phyloP scores from a whole-genome alignment of 495 filamentous ascomycete species.

The Parathielavia hyrcaniae region DNA sequence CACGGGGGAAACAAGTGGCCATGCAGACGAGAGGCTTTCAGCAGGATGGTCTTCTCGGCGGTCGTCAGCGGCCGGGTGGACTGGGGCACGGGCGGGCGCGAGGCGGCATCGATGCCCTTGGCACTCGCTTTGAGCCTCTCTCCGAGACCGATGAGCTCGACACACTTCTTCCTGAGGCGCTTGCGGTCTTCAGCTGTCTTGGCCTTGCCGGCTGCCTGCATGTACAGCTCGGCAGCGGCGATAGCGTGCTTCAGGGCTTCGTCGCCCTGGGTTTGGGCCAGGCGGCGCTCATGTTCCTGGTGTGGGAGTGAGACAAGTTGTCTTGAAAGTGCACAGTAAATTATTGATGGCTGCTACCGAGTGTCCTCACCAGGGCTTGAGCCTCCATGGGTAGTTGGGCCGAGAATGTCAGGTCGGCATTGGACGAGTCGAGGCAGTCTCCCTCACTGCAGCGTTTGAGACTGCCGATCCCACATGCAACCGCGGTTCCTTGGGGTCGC shows the following conservation, averaged over 20 bases:
- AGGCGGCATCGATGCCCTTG: slow-evolving; percentile 20
- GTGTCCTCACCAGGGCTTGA: slow-evolving; percentile 19
- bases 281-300: slow-evolving; percentile 56
- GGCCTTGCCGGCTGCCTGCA: slow-evolving; percentile 60
- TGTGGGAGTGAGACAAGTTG: slow-evolving; percentile 21
- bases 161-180: slow-evolving; percentile 57
- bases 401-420: not conserved
- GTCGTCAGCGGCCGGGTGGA: slow-evolving; percentile 60
- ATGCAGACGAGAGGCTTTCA: slow-evolving; percentile 71
- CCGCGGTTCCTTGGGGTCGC: too few relatives aligned
- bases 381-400: slow-evolving; percentile 24
- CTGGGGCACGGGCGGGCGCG: slow-evolving; percentile 40
- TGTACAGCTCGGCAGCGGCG: slow-evolving; percentile 66
- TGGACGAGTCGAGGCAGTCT: not conserved
- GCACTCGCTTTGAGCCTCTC: slow-evolving; percentile 61
- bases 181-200: slow-evolving; percentile 49
- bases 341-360: not conserved
- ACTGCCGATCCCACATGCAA: not conserved
- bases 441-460: not conserved
- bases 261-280: slow-evolving; percentile 51
- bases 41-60: slow-evolving; percentile 70
- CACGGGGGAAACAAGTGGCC: slow-evolving; percentile 78
- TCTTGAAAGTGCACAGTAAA: slow-evolving; percentile 9
- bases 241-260: slow-evolving; percentile 69
- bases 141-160: slow-evolving; percentile 58